Evolutionary conservation across 2,329 filamentous ascomycete species (phyloP), one percentile per base, ranked within the genome.

Genomic region (Pseudogymnoascus sp.): DNA sequence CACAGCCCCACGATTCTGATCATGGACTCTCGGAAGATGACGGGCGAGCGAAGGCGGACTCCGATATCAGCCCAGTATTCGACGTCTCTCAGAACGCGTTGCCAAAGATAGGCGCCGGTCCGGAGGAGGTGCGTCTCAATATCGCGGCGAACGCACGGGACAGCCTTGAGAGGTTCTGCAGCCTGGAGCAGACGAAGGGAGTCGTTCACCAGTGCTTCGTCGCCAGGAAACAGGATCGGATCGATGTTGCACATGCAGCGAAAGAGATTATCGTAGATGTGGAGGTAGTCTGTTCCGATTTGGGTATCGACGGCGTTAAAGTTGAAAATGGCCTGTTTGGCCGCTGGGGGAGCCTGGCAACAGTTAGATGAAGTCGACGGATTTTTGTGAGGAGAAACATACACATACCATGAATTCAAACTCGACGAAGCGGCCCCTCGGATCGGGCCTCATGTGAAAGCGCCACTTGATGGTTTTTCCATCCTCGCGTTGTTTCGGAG

Each of bases 191-290:
- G 59, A 12, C 41, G 45, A 4, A 66, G 58, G 11, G 61, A 61
- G 25, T 72, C 66, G n/a, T 45, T 37, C 18, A 71, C 67, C 35
- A 63, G 66, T 21, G 28, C 11, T n/a, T 63, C 31, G 25, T 64
- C 49, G 8, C 62, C 41, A 21, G 63, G 23, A 2, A 40, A 59
- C 43, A 70, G 63, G 7, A 55, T 43, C 3, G 68, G 67, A 0
- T 64, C 59, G 5, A 69, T 28, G 25, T 64, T 65, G 49, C 69
- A 70, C 8, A 71, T 25, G 49, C 65, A 66, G 5, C 63, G 59
- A 63, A 72, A 72, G 41, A 72, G 64, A 11, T 69, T 71, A 38
- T 72, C 70, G 40, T 72, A 72, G 7, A 64, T 60, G 14, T 64
- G 66, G 52, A 68, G 62, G 23, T 64, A 68, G 2, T 31, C 40